Evolutionary conservation across 2,329 filamentous ascomycete genomes (phyloP).

Genomic region (Gaeumannomyces sp.): DNA sequence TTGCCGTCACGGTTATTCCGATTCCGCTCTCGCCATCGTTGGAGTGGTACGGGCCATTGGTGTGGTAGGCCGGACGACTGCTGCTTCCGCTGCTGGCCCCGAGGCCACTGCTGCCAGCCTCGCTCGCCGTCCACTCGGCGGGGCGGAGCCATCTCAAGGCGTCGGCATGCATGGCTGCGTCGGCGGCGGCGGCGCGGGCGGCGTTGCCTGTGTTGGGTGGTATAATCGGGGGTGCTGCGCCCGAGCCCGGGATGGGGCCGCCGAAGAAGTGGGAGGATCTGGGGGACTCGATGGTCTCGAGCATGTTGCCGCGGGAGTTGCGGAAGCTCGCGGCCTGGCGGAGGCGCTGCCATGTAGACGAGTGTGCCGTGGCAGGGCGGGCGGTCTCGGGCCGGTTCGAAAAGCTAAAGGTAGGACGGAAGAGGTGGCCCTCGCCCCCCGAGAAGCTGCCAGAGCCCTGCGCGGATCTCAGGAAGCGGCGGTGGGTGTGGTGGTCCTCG

Average conservation of each 20-base stretch:
- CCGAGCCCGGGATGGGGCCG: slow-evolving; percentile 37
- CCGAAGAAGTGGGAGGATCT: slow-evolving; percentile 24
- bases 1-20: slow-evolving; percentile 48
- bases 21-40: slow-evolving; percentile 60
- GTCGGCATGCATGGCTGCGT: slow-evolving; percentile 45
- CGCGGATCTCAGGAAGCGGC: slow-evolving; percentile 17
- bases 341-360: slow-evolving; percentile 43
- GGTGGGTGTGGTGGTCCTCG: slow-evolving; percentile 16
- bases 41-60: not conserved
- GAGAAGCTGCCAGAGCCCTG: slow-evolving; percentile 22
- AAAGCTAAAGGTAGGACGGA: not conserved
- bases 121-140: slow-evolving; percentile 31
- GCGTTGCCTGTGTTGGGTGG: slow-evolving; percentile 54
- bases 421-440: slow-evolving; percentile 2
- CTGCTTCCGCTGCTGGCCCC: not conserved
- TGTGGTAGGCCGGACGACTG: not conserved
- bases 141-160: slow-evolving; percentile 33
- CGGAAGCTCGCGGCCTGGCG: slow-evolving; percentile 45
- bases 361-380: slow-evolving; percentile 42
- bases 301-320: slow-evolving; percentile 31
- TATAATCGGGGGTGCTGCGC: slow-evolving; percentile 52
- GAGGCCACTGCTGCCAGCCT: not conserved
- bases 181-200: slow-evolving; percentile 50
- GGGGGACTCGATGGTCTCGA: slow-evolving; percentile 32
- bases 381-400: slow-evolving; percentile 3